These are phyloP conservation scores for Trichoderma endophyticum DNA, from an alignment of 2,329 filamentous ascomycete species.

Conservation along the genomic window DNA sequence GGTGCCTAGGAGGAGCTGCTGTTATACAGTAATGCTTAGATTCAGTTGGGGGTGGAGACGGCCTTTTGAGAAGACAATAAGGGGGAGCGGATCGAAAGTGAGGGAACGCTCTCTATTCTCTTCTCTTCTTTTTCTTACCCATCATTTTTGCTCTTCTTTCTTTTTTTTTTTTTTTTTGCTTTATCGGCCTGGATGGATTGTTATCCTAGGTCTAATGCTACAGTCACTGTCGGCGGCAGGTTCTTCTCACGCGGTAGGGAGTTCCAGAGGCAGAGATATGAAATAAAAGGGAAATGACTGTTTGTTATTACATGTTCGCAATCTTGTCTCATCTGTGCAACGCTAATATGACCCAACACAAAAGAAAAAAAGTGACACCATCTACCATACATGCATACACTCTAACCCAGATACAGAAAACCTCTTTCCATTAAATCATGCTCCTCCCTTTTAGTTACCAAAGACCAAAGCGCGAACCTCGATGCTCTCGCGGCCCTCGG, in stretches of 20 bases:
- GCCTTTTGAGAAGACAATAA: neutral
- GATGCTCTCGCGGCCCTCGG: constrained; percentile 77
- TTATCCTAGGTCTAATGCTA: neutral
- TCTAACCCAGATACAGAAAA: neutral
- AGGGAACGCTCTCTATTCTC: neutral
- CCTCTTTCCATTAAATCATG: too few species aligned
- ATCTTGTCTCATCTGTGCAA: neutral
- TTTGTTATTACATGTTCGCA: constrained; percentile 6
- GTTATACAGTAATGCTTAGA: neutral
- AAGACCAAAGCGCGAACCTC: constrained; percentile 86
- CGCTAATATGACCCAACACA: neutral
- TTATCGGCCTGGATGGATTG: neutral
- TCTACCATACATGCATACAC: neutral
- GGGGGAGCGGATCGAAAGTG: neutral
- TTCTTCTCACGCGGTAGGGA: neutral
- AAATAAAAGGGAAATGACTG: neutral
- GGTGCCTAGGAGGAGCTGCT: neutral
- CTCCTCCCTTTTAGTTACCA: constrained; percentile 44
- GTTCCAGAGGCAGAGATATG: neutral
- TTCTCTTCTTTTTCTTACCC: neutral
- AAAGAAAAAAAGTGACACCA: neutral
- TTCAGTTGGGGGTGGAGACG: neutral
- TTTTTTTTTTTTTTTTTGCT: neutral
- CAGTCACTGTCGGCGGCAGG: neutral
- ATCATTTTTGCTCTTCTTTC: neutral